These are phyloP conservation scores for Scolecobasidium constrictum DNA, from an alignment of 2,329 filamentous ascomycete species.

Conservation along the genomic window DNA sequence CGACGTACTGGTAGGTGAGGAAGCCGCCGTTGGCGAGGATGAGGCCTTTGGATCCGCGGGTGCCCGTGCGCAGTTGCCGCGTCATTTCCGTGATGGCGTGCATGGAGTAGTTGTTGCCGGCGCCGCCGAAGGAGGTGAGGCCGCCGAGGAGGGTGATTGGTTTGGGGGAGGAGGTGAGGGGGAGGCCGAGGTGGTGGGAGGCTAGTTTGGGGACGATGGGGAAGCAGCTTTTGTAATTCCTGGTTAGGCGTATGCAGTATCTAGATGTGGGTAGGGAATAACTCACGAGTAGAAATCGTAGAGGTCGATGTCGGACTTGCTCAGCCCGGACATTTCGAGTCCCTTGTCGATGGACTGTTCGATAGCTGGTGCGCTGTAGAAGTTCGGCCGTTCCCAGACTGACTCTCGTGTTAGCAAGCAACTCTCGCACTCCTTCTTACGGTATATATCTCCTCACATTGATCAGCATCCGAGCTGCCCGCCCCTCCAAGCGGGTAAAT, in stretches of 20 bases:
- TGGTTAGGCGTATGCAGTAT: too few species aligned
- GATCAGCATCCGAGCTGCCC: constrained; percentile 44
- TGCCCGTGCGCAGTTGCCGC: constrained; percentile 37
- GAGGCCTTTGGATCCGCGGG: constrained; percentile 38
- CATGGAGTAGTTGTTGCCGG: constrained; percentile 62
- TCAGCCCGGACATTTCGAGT: constrained; percentile 36
- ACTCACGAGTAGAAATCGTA: constrained; percentile 52
- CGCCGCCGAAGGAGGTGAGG: constrained; percentile 57
- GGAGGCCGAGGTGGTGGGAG: constrained; percentile 46
- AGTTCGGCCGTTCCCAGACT: constrained; percentile 55
- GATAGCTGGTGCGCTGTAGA: constrained; percentile 47
- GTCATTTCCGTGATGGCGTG: constrained; percentile 34
- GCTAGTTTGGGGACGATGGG: constrained; percentile 60
- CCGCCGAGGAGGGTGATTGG: constrained; percentile 53
- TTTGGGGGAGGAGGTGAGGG: constrained; percentile 34
- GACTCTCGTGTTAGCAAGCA: constrained; percentile 4
- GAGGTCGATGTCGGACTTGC: constrained; percentile 43
- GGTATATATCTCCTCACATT: constrained; percentile 34
- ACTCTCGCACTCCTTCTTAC: neutral
- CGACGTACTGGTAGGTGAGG: constrained; percentile 53
- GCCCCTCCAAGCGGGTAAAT: constrained; percentile 55
- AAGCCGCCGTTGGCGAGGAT: constrained; percentile 56
- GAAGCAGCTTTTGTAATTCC: constrained; percentile 53
- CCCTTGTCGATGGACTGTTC: constrained; percentile 45
- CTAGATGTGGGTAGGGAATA: too few species aligned